phyloP scores from a whole-genome alignment of 208 protist genomes.

The Trypanosoma theileri region DNA sequence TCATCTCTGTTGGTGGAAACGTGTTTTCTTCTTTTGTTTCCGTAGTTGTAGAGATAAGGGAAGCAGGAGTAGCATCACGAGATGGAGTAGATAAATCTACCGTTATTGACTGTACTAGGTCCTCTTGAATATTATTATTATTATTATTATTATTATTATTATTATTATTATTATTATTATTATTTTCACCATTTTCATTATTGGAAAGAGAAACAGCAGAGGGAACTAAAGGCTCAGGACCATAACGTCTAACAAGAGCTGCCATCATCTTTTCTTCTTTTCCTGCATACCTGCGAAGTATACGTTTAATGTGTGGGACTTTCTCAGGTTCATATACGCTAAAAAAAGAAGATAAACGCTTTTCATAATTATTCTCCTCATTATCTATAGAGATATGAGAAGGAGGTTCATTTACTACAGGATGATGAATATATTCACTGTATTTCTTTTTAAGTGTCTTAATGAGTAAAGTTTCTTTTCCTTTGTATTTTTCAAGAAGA shows the following conservation, averaged over 20 bases:
- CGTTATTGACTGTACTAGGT: too few relatives aligned
- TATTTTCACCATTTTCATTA: not conserved
- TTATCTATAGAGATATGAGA: not conserved
- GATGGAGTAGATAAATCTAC: too few relatives aligned
- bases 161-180: too few relatives aligned
- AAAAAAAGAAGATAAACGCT: constrained; percentile 20
- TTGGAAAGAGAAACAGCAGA: too few relatives aligned
- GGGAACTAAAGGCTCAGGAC: constrained; percentile 22
- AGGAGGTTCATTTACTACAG: too few relatives aligned
- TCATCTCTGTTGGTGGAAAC: too few relatives aligned
- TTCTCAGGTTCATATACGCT: constrained; percentile 12
- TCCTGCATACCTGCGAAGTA: constrained; percentile 16
- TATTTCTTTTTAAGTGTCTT: not conserved
- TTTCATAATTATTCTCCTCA: not conserved
- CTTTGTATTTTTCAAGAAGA: constrained; percentile 44
- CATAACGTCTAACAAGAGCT: constrained; percentile 16
- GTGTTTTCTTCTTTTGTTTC: too few relatives aligned
- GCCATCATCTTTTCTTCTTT: constrained; percentile 20
- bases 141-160: too few relatives aligned
- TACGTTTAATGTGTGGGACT: not conserved
- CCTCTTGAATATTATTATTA: too few relatives aligned
- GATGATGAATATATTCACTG: not conserved
- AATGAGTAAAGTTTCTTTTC: not conserved
- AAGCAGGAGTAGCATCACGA: too few relatives aligned
- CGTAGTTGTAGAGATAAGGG: too few relatives aligned